Base-by-base conservation (phyloP, 2,329 filamentous ascomycete species). In the Aspergillus fructus region DNA sequence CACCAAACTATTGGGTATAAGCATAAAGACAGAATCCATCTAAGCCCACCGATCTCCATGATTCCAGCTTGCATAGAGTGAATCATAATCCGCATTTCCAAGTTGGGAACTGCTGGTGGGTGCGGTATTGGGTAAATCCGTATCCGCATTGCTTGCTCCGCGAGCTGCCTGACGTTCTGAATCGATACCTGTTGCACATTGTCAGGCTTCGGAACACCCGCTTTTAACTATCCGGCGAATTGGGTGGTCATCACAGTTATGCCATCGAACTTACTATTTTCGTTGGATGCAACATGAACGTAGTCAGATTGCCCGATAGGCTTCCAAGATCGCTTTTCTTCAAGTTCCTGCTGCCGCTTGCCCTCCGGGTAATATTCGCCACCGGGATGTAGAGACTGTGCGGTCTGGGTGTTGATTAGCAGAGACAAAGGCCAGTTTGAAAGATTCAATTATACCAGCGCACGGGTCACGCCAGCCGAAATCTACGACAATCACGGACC, bases 351-450 rank as follows among this genome's bases (percentile, higher is more conserved):
- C 43, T 48, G 58, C 19, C 58, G 60, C 55, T 41, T 60, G 45
- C 65, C 65, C 56, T 71, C 72, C 5, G 78, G 78, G 59, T 80
- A 80, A 59, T 73, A 74, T 56, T 64, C 71, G 15, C 78, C 78
- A 55, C 78, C 78, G 17, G 78, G 78, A 62, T 81, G 78, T 56
- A 80, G 67, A 54, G 77, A 71, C 62, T 80, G 77, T 52, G 64
- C 52, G 53, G 68, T 71, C 76, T 77, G 62, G 27, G 61, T 58
- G 55, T 57, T 54, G 27, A 70, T 76, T 71, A 77, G 74, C 68
- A 68, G 62, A 66, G 66, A 69, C 66, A 66, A 64, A 59, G 56
- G 61, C 64, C 65, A 56, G 53, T 51, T 58, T 61, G 65, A 62
- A 69, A 61, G 64, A 66, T 57, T 51, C 64, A 54, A 63, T 63